Conservation (phyloP, 2,329 filamentous ascomycete genomes). For the Graphilbum ipis-grandicollis region DNA sequence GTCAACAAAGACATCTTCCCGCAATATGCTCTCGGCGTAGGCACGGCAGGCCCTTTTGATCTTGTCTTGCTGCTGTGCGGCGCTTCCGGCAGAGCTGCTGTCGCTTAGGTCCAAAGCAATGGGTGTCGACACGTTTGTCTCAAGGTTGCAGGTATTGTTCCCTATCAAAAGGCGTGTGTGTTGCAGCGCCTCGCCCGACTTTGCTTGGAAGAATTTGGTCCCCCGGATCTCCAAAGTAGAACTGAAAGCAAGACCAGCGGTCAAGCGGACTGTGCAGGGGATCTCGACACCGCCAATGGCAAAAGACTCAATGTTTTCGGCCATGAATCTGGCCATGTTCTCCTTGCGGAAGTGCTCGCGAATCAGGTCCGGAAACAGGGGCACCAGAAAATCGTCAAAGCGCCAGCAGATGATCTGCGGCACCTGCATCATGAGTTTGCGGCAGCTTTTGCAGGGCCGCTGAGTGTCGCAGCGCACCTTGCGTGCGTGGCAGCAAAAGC, state of each 20-base stretch:
- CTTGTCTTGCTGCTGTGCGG: constrained; percentile 24
- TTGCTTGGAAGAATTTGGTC: constrained; percentile 34
- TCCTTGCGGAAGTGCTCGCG: constrained; percentile 32
- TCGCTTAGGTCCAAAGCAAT: constrained; percentile 31
- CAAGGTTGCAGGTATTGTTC: constrained; percentile 20
- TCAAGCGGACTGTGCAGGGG: constrained; percentile 27
- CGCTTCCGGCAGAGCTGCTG: constrained; percentile 13
- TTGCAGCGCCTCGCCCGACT: constrained; percentile 26
- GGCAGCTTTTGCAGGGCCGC: constrained; percentile 38
- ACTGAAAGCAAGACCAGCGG: constrained; percentile 26
- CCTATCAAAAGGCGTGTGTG: constrained; percentile 30
- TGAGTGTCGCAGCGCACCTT: constrained; percentile 41
- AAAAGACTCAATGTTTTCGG: constrained; percentile 30
- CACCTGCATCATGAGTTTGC: constrained; percentile 29
- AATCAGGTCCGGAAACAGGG: constrained; percentile 35
- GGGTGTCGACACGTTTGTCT: constrained; percentile 25
- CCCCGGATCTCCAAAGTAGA: constrained; percentile 24
- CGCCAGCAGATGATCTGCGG: constrained; percentile 42
- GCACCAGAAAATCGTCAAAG: constrained; percentile 34
- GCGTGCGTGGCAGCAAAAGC: constrained; percentile 41
- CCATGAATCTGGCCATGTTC: constrained; percentile 28
- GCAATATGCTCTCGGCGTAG: constrained; percentile 29
- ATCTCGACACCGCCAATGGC: constrained; percentile 21
- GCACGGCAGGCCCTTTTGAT: constrained; percentile 22
- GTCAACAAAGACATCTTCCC: constrained; percentile 29